Base-by-base conservation (phyloP, 306 rosid genomes). In the Gynostemma pentaphyllum region DNA sequence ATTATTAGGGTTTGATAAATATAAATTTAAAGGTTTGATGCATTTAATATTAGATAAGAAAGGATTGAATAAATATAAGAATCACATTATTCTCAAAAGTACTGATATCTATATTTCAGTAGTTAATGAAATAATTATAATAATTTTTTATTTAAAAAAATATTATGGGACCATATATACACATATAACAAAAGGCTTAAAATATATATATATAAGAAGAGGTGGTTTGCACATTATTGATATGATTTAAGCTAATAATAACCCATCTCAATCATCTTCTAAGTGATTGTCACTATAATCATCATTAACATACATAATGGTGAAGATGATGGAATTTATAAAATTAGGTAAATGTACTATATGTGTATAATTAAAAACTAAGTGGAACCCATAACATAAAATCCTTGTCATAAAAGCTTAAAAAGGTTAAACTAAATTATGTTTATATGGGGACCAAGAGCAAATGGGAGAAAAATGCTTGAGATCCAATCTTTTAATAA, bases 241-340 rank as follows among this genome's bases (percentile, higher is more conserved):
- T 36, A 57, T 4, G 29, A 34, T 29, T 34, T 5, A 24, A 24
- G 16, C 18, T 15, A 4, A 16, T 48, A 28, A 40, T 40, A 56
- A 45, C 57, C 34, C 62, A 13, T 12, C 32, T 34, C 32, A 56
- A 64, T 30, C 71, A 72, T 72, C 16, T 32, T 30, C 42, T 22
- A 28, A 42, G 61, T 66, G 70, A 69, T 65, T 73, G 42, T 42
- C 54, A 54, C 40, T 41, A 40, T 78, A 69, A 64, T 36, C 70
- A 73, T 77, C 63, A 47, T 51, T 41, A 68, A 45, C 68, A 61
- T 46, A 36, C 29, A 63, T 64, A 52, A 70, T 64, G 64, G n/a
- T 48, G 51, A 32, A n/a, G 67, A 71, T 65, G 66, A 60, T 36
- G 59, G 63, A 45, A 19, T 45, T 36, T 18, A 45, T 61, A 34